Conservation (phyloP, 495 filamentous ascomycete genomes). For the Rusavskia elegans region DNA sequence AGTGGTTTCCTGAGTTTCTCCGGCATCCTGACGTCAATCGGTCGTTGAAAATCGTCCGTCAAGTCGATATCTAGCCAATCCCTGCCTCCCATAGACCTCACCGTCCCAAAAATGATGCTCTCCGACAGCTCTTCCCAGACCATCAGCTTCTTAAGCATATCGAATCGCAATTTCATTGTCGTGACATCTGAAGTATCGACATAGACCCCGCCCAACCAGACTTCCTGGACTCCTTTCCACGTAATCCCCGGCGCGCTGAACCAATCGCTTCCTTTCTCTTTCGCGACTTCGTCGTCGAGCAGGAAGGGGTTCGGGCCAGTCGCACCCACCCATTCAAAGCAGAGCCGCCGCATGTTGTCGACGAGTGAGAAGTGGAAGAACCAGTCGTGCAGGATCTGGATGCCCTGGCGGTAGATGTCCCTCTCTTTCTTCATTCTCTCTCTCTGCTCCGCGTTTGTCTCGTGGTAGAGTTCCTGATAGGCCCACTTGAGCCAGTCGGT, state of each 20-base stretch:
- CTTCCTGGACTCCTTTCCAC: constrained; percentile 1
- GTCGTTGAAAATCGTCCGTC: no score
- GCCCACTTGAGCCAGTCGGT: neutral
- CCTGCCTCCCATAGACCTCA: neutral
- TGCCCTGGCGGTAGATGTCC: neutral
- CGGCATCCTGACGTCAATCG: neutral
- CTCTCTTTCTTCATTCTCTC: neutral
- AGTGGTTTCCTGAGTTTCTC: neutral
- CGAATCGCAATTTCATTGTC: neutral
- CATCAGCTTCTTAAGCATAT: neutral
- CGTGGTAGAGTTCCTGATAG: neutral
- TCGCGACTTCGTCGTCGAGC: neutral
- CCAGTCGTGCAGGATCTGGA: constrained; percentile 8
- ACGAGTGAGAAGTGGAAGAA: constrained; percentile 1
- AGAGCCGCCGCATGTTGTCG: neutral
- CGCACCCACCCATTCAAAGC: constrained; percentile 3
- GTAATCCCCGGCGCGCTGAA: constrained; percentile 4
- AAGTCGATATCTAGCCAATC: neutral
- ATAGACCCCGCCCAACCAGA: constrained; percentile 1
- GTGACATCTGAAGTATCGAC: neutral
- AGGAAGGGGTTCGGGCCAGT: constrained; percentile 2
- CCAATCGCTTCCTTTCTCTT: neutral
- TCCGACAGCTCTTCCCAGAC: neutral
- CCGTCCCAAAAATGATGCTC: neutral
- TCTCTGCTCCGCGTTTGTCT: neutral